Evolutionary conservation across 2,329 filamentous ascomycete species (phyloP).

Genomic region (Fusarium aywerte): DNA sequence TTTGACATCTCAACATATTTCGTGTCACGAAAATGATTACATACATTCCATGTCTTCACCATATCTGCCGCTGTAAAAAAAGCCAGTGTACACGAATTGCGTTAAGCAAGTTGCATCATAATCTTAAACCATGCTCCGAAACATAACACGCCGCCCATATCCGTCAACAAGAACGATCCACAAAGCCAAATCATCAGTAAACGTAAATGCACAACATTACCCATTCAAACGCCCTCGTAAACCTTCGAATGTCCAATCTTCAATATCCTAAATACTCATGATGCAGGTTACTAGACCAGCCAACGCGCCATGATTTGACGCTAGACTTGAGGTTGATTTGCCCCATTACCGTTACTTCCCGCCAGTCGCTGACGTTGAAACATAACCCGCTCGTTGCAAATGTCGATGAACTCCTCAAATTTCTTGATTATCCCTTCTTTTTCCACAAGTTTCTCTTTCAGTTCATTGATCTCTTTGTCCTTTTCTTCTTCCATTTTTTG

Average conservation of each 20-base stretch:
- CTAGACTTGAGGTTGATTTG: constrained; percentile 42
- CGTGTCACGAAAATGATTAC: background rate
- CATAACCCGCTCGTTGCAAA: constrained; percentile 74
- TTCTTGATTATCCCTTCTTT: constrained; percentile 71
- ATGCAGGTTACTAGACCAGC: constrained; percentile 32
- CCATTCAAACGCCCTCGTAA: constrained; percentile 39
- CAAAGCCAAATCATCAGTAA: constrained; percentile 24
- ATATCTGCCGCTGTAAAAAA: background rate
- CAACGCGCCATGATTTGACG: constrained; percentile 30
- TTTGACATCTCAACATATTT: background rate
- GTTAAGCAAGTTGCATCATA: constrained; percentile 26
- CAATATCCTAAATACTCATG: constrained; percentile 8
- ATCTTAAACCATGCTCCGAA: constrained; percentile 39
- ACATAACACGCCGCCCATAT: constrained; percentile 38
- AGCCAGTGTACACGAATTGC: background rate
- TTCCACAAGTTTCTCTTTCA: constrained; percentile 69
- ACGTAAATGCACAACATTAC: constrained; percentile 12
- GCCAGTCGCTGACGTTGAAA: constrained; percentile 66
- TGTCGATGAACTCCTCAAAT: constrained; percentile 77
- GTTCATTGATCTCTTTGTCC: constrained; percentile 66
- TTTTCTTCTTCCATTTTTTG: constrained; percentile 66
- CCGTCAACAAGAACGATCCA: constrained; percentile 21
- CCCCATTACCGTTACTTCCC: constrained; percentile 45
- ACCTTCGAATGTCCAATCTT: constrained; percentile 18
- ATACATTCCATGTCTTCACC: constrained; percentile 11